Percentiles rank a stretch among this genome's conserved stretches.
These are phyloP conservation scores for Cercospora berteroae DNA, from an alignment of 2,329 filamentous ascomycete species.

Conservation along the genomic window DNA sequence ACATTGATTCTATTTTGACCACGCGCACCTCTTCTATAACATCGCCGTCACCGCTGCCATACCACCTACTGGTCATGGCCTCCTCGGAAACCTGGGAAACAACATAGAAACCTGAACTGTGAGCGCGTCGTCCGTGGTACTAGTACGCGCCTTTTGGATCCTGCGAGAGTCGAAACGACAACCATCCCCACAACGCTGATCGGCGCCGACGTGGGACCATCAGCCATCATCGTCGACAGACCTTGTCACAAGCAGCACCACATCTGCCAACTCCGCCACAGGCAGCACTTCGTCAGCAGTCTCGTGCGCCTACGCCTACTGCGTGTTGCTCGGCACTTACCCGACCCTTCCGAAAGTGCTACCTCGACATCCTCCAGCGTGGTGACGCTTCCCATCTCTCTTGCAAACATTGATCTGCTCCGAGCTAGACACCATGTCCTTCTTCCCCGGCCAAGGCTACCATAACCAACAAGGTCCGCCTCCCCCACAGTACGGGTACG, in stretches of 20 bases:
- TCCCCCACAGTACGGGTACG: constrained; percentile 25
- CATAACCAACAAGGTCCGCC: constrained; percentile 33
- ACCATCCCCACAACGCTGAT: not conserved
- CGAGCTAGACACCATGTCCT: constrained; percentile 26
- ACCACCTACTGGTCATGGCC: not conserved
- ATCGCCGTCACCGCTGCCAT: not conserved
- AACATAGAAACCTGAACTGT: not conserved
- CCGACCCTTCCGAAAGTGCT: not conserved
- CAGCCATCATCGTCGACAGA: not conserved
- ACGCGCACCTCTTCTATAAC: not conserved
- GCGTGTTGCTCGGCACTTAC: not conserved
- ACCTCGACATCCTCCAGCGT: not conserved
- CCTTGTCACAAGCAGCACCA: not conserved
- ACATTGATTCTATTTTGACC: not conserved
- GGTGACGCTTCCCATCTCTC: not conserved
- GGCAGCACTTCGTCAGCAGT: not conserved
- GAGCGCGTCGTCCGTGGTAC: not conserved
- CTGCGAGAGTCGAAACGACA: not conserved
- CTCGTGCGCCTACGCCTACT: not conserved
- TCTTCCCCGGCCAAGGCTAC: constrained; percentile 36
- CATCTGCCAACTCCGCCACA: not conserved
- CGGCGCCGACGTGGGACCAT: not conserved
- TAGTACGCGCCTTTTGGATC: not conserved
- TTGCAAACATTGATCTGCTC: not conserved
- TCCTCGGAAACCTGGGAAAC: not conserved